Conservation (phyloP, 1,284 basidiomycete genomes). For the Neotropicomus parvogracilis region DNA sequence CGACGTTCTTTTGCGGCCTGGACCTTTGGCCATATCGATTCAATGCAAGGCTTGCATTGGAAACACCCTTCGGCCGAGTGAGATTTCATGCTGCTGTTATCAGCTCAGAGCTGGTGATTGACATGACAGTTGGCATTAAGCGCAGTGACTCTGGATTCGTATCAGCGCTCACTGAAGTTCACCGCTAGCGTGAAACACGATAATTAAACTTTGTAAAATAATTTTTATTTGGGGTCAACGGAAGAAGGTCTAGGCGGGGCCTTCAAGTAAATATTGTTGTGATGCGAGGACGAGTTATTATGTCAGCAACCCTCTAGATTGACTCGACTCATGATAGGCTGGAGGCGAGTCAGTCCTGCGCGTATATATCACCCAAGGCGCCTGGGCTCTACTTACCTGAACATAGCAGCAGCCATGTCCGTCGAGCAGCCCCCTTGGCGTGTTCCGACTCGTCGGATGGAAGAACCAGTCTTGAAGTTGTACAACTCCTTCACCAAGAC, state of each 20-base stretch:
- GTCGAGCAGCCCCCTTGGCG: conserved; percentile 54
- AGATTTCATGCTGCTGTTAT: conserved; percentile 5
- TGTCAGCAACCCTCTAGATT: conserved; percentile 16
- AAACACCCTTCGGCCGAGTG: neutral
- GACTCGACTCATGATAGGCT: conserved; percentile 21
- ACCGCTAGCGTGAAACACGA: neutral
- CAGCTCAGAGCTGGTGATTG: neutral
- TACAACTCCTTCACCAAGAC: conserved; percentile 93
- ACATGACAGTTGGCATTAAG: neutral
- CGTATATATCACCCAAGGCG: conserved; percentile 7
- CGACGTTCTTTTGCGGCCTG: neutral
- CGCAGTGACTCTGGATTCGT: conserved; percentile 2
- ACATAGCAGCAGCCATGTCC: conserved; percentile 31
- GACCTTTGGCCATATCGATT: conserved; percentile 8
- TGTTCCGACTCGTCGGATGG: conserved; percentile 43
- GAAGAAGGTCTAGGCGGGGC: no score
- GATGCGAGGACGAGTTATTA: conserved; percentile 20
- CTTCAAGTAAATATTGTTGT: no score
- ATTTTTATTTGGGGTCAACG: no score
- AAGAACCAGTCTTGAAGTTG: conserved; percentile 73
- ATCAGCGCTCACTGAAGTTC: neutral
- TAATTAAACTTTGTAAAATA: conserved; percentile 1
- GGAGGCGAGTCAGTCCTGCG: conserved; percentile 21
- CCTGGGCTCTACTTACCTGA: conserved; percentile 6
- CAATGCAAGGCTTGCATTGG: neutral